These are phyloP conservation scores for Wickerhamiella alocasiicola DNA, from an alignment of 805 yeast species.

Conservation along the genomic window DNA sequence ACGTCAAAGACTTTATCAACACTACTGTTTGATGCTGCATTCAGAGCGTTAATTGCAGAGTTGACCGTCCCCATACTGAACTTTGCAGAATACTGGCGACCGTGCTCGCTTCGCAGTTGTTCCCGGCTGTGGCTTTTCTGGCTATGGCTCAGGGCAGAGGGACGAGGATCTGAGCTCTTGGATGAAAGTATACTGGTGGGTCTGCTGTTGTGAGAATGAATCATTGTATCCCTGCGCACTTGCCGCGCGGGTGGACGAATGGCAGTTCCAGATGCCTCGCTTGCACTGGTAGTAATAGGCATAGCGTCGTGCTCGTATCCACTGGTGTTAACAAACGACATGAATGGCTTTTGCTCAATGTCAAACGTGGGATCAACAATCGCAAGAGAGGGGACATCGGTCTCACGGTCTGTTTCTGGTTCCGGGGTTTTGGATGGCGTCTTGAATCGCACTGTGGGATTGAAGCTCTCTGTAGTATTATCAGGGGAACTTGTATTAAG, in stretches of 20 bases:
- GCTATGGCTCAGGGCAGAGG: not conserved
- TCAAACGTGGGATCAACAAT: not conserved
- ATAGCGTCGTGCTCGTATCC: not conserved
- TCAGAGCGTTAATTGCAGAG: not conserved
- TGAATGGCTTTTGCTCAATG: slow-evolving; percentile 6
- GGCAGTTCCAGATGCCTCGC: slow-evolving; percentile 1
- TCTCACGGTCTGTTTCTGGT: not conserved
- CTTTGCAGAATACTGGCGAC: not conserved
- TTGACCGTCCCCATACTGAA: not conserved
- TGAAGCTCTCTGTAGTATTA: not conserved
- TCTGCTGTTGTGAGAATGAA: not conserved
- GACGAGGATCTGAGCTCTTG: slow-evolving; percentile 2
- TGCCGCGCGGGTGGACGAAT: slow-evolving; percentile 1
- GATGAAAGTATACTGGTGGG: not conserved
- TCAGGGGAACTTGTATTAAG: not conserved
- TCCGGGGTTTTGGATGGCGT: not conserved
- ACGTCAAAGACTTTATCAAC: slow-evolving; percentile 8
- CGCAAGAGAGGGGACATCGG: slow-evolving; percentile 5
- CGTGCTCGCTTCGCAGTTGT: not conserved
- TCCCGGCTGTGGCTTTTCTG: not conserved
- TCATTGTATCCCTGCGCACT: slow-evolving; percentile 5
- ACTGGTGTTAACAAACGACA: not conserved
- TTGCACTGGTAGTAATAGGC: slow-evolving; percentile 8
- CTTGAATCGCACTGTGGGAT: slow-evolving; percentile 7
- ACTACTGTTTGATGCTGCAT: not conserved